Conservation (phyloP, 148 eudicot genomes). For the Camellia japonica region DNA sequence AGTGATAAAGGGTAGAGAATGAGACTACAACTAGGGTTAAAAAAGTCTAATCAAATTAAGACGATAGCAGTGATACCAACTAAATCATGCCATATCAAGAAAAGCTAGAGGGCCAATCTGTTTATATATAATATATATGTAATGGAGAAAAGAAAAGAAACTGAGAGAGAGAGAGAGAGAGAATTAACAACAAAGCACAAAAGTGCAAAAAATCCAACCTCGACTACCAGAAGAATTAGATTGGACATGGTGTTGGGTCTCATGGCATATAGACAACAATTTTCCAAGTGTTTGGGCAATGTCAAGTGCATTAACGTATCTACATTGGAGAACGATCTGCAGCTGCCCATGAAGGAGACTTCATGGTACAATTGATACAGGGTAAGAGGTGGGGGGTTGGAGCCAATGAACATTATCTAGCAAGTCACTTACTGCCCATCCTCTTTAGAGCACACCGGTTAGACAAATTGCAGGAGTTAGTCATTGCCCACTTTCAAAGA, state of each 20-base stretch:
- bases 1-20: too few species aligned
- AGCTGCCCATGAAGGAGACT: constrained; percentile 12
- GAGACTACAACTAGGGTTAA: too few species aligned
- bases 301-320: constrained; percentile 30
- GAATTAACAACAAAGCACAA: constrained; percentile 33
- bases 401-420: constrained; percentile 16
- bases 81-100: constrained; percentile 12
- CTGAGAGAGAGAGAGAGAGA: constrained; percentile 17
- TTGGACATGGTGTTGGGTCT: constrained; percentile 15
- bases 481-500: constrained; percentile 19
- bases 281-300: constrained; percentile 21
- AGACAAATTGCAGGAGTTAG: constrained; percentile 21
- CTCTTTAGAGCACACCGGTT: constrained; percentile 22
- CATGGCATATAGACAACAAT: constrained; percentile 22
- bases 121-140: constrained; percentile 15
- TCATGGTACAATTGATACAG: constrained; percentile 2
- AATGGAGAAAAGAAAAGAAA: constrained; percentile 19
- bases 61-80: neutral
- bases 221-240: constrained; percentile 24
- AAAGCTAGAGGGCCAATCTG: constrained; percentile 24
- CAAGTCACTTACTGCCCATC: constrained; percentile 25
- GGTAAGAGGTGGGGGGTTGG: constrained; percentile 20
- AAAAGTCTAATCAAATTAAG: neutral
- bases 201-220: constrained; percentile 42
- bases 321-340: constrained; percentile 34